Evolutionary conservation across 2,329 filamentous ascomycete genomes (phyloP).

Genomic region (Penicillium brasilianum): DNA sequence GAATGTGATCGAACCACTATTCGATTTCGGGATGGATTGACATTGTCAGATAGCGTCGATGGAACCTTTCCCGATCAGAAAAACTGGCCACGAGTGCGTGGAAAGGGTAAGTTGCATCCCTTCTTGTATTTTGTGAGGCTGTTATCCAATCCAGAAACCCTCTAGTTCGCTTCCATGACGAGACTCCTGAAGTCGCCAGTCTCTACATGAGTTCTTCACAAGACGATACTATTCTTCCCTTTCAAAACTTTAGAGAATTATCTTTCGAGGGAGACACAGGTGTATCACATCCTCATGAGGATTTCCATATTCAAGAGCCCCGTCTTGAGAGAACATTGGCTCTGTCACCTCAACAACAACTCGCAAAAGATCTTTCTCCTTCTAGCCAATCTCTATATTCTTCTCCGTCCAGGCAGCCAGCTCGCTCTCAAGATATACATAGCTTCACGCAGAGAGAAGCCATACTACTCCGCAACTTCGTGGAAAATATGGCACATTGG

Average conservation of each 20-base stretch:
- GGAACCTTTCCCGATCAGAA: conserved; percentile 23
- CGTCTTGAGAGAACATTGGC: not conserved
- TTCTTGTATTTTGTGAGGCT: not conserved
- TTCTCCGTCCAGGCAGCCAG: not conserved
- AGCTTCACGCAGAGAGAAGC: conserved; percentile 29
- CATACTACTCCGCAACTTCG: conserved; percentile 35
- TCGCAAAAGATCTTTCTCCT: conserved; percentile 10
- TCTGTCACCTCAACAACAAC: not conserved
- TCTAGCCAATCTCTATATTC: conserved; percentile 13
- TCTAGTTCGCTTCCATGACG: conserved; percentile 32
- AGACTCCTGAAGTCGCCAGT: conserved; percentile 26
- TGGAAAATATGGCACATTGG: conserved; percentile 42
- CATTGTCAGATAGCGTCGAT: conserved; percentile 16
- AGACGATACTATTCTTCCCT: not conserved
- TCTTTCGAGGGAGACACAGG: too few species aligned
- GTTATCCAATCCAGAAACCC: not conserved
- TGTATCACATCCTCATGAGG: not conserved
- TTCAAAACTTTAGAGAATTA: not conserved
- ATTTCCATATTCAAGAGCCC: not conserved
- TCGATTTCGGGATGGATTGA: conserved; percentile 30
- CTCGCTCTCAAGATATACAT: conserved; percentile 8
- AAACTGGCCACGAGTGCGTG: conserved; percentile 24
- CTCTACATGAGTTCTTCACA: conserved; percentile 17
- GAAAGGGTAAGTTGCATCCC: conserved; percentile 17
- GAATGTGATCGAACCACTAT: conserved; percentile 29